Conservation (phyloP, 108 stramenopile genomes). For the Cyclostephanos tholiformis region DNA sequence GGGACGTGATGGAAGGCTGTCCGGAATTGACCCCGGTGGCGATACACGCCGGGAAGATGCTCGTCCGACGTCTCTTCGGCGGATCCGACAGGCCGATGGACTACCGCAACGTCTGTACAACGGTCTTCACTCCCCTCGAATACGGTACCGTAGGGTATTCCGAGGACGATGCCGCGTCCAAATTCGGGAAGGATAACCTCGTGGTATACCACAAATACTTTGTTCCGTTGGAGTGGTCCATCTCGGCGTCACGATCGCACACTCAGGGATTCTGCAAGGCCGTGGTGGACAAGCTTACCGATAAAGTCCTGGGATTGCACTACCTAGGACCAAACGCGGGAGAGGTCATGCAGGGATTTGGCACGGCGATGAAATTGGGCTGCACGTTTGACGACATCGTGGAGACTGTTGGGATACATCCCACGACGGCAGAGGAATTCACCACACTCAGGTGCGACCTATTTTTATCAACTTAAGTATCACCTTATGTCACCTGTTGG, state of each 20-base stretch:
- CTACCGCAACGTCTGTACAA: conserved; percentile 92
- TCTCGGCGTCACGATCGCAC: conserved; percentile 63
- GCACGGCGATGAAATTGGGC: conserved; percentile 90
- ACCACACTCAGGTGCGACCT: conserved; percentile 53
- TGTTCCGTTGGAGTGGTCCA: conserved; percentile 94
- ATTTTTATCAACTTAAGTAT: too few species aligned
- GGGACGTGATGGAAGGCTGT: conserved; percentile 95
- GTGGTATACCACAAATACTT: conserved; percentile 95
- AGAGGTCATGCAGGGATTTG: conserved; percentile 95
- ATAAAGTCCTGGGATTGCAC: conserved; percentile 94
- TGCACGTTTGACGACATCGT: conserved; percentile 78
- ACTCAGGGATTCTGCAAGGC: conserved; percentile 89
- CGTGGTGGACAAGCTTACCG: conserved; percentile 73
- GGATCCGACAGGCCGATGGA: conserved; percentile 88
- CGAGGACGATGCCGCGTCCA: conserved; percentile 91
- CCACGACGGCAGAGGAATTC: conserved; percentile 94
- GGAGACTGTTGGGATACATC: conserved; percentile 98
- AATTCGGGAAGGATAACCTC: conserved; percentile 80
- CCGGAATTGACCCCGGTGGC: conserved; percentile 99
- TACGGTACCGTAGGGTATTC: conserved; percentile 93
- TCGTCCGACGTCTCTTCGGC: conserved; percentile 93
- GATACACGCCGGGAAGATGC: conserved; percentile 90
- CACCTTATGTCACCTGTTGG: background rate
- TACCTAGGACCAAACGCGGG: conserved; percentile 98
- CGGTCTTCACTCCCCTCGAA: conserved; percentile 98